Evolutionary conservation across 2,329 filamentous ascomycete species (phyloP).

Genomic region (Penicillium sp.): DNA sequence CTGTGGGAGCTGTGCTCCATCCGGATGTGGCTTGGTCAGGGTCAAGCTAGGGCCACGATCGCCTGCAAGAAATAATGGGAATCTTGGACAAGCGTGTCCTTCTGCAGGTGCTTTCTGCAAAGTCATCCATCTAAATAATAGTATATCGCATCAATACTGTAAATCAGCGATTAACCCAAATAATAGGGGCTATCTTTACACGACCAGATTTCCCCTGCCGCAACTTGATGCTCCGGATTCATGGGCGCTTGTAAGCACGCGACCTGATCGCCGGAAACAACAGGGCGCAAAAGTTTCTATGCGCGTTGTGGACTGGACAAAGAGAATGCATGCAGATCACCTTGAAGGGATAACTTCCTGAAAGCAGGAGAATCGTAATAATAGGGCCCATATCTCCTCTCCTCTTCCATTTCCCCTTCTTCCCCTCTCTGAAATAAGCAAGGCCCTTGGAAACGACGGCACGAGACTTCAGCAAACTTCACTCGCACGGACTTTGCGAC

Average conservation of each 20-base stretch:
- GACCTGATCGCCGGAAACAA: constrained; percentile 22
- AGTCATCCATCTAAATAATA: not conserved
- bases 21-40: constrained; percentile 1
- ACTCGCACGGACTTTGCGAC: not conserved
- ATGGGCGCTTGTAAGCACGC: not conserved
- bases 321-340: constrained; percentile 12
- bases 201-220: not conserved
- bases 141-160: not conserved
- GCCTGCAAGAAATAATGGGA: constrained; percentile 5
- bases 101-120: not conserved
- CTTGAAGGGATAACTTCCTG: constrained; percentile 12
- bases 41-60: constrained; percentile 13
- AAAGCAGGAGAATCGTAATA: constrained; percentile 13
- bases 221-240: not conserved
- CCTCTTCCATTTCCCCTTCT: not conserved
- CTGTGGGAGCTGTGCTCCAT: not conserved
- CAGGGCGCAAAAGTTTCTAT: not conserved
- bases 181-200: not conserved
- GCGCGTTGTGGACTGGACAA: constrained; percentile 2
- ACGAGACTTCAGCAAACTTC: not conserved
- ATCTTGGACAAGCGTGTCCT: not conserved
- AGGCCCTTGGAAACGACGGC: not conserved
- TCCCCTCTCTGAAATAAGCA: constrained; percentile 1
- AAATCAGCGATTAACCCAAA: not conserved
- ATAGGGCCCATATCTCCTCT: constrained; percentile 1